Conservation (phyloP, 192 early-diverging fungal species). For the Podila epicladia region DNA sequence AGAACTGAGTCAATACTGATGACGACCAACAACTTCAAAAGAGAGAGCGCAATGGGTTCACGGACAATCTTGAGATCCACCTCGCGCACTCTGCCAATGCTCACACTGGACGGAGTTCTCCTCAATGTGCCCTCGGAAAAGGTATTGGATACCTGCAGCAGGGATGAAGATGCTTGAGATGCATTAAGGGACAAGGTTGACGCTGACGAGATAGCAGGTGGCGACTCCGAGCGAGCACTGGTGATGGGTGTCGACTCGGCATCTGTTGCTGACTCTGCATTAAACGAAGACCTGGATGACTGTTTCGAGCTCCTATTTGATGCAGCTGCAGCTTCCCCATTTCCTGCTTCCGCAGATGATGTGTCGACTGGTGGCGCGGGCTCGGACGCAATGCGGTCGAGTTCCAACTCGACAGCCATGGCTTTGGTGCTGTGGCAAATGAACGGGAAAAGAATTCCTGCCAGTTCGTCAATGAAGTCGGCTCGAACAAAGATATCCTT, state of each 20-base stretch:
- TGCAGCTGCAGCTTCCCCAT: background rate
- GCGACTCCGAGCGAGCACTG: slow-evolving; percentile 27
- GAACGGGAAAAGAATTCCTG: slow-evolving; percentile 64
- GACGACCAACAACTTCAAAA: slow-evolving; percentile 65
- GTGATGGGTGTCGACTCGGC: slow-evolving; percentile 17
- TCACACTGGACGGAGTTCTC: slow-evolving; percentile 26
- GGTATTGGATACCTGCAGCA: slow-evolving; percentile 34
- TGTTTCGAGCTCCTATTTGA: slow-evolving; percentile 20
- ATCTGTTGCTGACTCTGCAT: slow-evolving; percentile 20
- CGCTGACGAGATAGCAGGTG: background rate
- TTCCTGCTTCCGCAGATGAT: background rate
- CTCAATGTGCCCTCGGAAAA: slow-evolving; percentile 36
- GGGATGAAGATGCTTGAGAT: slow-evolving; percentile 16
- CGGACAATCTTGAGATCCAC: slow-evolving; percentile 47
- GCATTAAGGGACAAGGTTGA: slow-evolving; percentile 25
- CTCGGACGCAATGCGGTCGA: slow-evolving; percentile 55
- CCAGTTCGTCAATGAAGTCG: slow-evolving; percentile 63
- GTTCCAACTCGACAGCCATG: slow-evolving; percentile 55
- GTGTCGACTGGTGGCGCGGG: slow-evolving; percentile 14
- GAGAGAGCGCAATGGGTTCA: slow-evolving; percentile 50
- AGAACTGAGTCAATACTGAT: slow-evolving; percentile 65
- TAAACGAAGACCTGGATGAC: slow-evolving; percentile 20
- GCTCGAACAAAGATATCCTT: slow-evolving; percentile 58
- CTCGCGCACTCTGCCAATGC: slow-evolving; percentile 31
- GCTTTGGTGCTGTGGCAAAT: slow-evolving; percentile 55